These are phyloP conservation scores for Corymbia calophylla DNA, from an alignment of 441 rosid species.

Conservation along the genomic window DNA sequence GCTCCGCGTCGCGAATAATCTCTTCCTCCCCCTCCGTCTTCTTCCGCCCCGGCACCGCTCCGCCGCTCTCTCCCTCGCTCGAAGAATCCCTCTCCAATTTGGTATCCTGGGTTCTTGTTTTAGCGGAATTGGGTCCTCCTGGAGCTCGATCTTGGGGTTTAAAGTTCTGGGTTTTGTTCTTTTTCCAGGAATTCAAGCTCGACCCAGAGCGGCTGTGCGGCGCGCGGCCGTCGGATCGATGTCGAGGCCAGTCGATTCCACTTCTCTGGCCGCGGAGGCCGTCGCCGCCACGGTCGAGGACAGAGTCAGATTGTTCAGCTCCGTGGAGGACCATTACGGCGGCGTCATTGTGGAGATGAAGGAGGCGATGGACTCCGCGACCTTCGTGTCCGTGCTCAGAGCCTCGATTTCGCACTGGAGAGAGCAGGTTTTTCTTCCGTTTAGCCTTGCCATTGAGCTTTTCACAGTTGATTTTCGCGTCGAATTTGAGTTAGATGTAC, in stretches of 20 bases:
- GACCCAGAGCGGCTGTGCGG: neutral
- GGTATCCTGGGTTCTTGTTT: neutral
- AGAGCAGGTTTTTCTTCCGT: constrained; percentile 48
- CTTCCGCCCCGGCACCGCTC: neutral
- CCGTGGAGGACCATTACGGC: constrained; percentile 51
- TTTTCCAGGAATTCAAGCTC: neutral
- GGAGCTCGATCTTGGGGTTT: neutral
- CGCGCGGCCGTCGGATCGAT: constrained; percentile 4
- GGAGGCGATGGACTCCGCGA: constrained; percentile 40
- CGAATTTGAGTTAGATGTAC: neutral
- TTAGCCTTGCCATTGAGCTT: neutral
- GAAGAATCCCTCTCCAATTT: neutral
- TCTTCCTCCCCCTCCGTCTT: neutral
- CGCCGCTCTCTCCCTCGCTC: neutral
- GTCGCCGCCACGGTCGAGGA: neutral
- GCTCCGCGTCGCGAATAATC: neutral
- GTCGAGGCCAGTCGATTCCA: constrained; percentile 15
- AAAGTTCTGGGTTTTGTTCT: neutral
- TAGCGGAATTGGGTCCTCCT: neutral
- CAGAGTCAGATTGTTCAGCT: constrained; percentile 25
- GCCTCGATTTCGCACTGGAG: constrained; percentile 63
- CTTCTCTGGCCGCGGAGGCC: constrained; percentile 2
- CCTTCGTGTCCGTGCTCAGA: constrained; percentile 48
- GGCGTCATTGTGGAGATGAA: constrained; percentile 63
- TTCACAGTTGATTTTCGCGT: neutral